Evolutionary conservation across 441 rosid genomes (phyloP).

Genomic region (Populus hybrid): DNA sequence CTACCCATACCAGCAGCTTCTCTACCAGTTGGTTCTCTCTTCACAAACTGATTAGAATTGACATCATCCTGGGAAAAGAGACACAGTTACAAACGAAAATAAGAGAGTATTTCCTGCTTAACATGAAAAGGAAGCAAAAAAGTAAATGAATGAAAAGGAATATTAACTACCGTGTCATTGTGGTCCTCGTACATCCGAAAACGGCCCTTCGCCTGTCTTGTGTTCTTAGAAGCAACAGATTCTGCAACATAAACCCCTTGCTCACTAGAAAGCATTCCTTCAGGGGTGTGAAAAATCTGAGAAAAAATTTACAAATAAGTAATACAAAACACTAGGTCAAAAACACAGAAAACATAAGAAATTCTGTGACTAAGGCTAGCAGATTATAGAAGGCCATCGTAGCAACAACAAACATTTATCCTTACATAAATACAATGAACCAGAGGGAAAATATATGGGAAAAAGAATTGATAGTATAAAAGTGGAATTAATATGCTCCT

Average conservation of each 20-base stretch:
- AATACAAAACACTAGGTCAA: background rate
- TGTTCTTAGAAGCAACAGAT: too few species aligned
- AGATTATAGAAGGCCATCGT: background rate
- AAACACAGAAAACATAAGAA: background rate
- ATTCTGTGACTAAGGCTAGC: background rate
- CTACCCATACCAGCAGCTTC: slow-evolving; percentile 52
- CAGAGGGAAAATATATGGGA: background rate
- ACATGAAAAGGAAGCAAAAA: too few species aligned
- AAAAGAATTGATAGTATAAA: background rate
- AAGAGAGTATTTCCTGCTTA: too few species aligned
- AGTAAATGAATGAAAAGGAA: too few species aligned
- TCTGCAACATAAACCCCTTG: too few species aligned
- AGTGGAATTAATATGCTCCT: background rate
- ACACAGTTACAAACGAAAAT: background rate
- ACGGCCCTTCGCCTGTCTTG: too few species aligned
- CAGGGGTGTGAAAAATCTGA: too few species aligned
- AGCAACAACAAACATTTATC: background rate
- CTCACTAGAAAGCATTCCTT: too few species aligned
- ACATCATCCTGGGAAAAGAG: slow-evolving; percentile 37
- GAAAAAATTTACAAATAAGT: too few species aligned
- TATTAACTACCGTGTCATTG: too few species aligned
- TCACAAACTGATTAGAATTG: slow-evolving; percentile 50
- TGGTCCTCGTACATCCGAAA: too few species aligned
- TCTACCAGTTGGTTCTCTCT: slow-evolving; percentile 59
- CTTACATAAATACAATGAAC: background rate